These are phyloP conservation scores for Lasiosphaeris hirsuta DNA, from an alignment of 495 filamentous ascomycete species.

Conservation along the genomic window DNA sequence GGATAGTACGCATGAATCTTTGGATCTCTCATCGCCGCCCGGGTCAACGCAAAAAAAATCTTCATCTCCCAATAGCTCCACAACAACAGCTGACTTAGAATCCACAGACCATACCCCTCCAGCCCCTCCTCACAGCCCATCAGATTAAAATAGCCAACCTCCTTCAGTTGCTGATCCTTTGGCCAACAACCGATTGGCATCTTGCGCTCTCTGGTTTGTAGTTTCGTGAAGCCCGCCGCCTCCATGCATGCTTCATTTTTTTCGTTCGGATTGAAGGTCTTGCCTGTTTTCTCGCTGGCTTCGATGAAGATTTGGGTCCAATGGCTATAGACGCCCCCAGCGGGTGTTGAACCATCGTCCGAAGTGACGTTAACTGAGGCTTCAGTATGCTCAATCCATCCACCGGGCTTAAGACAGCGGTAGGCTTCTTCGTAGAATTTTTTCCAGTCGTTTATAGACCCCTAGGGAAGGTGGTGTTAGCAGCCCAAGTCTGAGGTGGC, in stretches of 20 bases:
- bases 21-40: slow-evolving; percentile 34
- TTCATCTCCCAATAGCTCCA: slow-evolving; percentile 46
- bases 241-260: slow-evolving; percentile 44
- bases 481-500: no score
- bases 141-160: slow-evolving; percentile 31
- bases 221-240: slow-evolving; percentile 52
- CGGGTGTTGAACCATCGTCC: slow-evolving; percentile 40
- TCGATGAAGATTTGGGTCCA: slow-evolving; percentile 38
- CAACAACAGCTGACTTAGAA: no score
- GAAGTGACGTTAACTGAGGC: slow-evolving; percentile 20
- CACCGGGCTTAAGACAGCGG: slow-evolving; percentile 38
- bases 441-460: slow-evolving; percentile 55
- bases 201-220: slow-evolving; percentile 43
- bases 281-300: slow-evolving; percentile 22
- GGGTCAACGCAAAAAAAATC: slow-evolving; percentile 35
- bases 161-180: slow-evolving; percentile 37
- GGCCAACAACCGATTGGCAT: slow-evolving; percentile 54
- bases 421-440: slow-evolving; percentile 34
- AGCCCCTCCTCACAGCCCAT: slow-evolving; percentile 39
- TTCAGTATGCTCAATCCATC: slow-evolving; percentile 32
- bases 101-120: slow-evolving; percentile 44
- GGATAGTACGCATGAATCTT: slow-evolving; percentile 41
- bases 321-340: slow-evolving; percentile 33
- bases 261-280: slow-evolving; percentile 33
- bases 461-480: no score